phyloP scores from a whole-genome alignment of 768 basidiomycete genomes.

The Mrakia blollopis region DNA sequence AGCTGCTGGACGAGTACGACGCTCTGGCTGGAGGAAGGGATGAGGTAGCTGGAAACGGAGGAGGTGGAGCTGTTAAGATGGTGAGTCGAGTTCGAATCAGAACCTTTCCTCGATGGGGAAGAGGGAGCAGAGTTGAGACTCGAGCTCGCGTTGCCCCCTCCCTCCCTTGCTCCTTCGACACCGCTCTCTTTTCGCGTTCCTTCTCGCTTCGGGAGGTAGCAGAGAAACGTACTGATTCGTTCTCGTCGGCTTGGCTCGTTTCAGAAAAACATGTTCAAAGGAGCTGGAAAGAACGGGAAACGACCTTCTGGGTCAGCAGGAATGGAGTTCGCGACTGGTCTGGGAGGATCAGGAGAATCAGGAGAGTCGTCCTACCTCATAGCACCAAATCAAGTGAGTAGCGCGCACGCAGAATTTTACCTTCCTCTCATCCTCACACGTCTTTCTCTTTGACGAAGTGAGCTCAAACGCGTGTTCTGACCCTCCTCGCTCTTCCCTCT shows the following conservation, averaged over 20 bases:
- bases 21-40: background rate
- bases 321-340: conserved; percentile 8
- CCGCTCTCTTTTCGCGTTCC: background rate
- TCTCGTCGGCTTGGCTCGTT: background rate
- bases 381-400: background rate
- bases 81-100: background rate
- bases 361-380: conserved; percentile 4
- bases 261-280: conserved; percentile 19
- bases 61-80: conserved; percentile 10
- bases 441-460: background rate
- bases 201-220: background rate
- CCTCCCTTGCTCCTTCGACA: background rate
- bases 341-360: background rate
- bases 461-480: background rate
- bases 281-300: background rate
- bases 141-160: background rate
- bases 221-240: background rate
- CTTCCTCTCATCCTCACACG: background rate
- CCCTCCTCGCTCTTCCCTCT: background rate
- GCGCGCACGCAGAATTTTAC: background rate
- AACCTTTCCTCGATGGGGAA: background rate
- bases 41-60: conserved; percentile 1
- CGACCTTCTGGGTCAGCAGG: background rate
- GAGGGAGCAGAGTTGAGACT: background rate
- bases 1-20: conserved; percentile 24